Base-by-base conservation (phyloP, 176 grass and related monocot species). In the Calamus simplicifolius region DNA sequence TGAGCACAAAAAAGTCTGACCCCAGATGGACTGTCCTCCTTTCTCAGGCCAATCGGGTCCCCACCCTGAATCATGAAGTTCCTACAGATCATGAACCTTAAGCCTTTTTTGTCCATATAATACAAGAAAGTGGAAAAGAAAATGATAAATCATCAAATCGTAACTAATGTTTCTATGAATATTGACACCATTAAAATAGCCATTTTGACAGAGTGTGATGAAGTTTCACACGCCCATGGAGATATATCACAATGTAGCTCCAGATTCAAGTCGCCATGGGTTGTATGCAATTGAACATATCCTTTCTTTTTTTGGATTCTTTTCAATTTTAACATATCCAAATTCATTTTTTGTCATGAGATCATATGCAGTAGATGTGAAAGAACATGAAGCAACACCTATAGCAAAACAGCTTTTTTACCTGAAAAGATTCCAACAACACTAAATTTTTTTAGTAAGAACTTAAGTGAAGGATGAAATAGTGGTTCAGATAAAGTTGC, bases 61-160 rank as follows among this genome's bases (percentile, higher is more conserved):
- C 86, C 91, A 67, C 86, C 91, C 87, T 96, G 86, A 79, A 96
- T 96, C 91, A 96, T 96, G 73, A 96, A 96, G 27, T 96, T 90
- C 71, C 86, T 96, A 71, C 29, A 61, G 25, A 43, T 73, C 14
- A 52, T 67, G 54, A 68, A 60, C 25, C 25, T 30, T 69, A 66
- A 10, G 1, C 52, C 67, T 75, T 58, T 67, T 29, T 29, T 29
- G 4, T 29, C 4, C 28, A 29, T 29, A 29, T 19, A 25, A 50
- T 18, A 64, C 57, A 35, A 17, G 52, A 19, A 38, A 64, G 5
- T 31, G 16, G 48, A 52, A 27, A 53, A 51, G 57, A 50, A 59
- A 8, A 52, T 56, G 14, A 51, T 21, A 19, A 23, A 48, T 25
- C 12, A 61, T 12, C 6, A 51, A 19, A 64, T 70, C 53, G 61